A percentile compares a stretch with the other conserved stretches of the same genome.
Conservation (phyloP, 2,329 filamentous ascomycete species). For the Ascochyta viciae-villosae region DNA sequence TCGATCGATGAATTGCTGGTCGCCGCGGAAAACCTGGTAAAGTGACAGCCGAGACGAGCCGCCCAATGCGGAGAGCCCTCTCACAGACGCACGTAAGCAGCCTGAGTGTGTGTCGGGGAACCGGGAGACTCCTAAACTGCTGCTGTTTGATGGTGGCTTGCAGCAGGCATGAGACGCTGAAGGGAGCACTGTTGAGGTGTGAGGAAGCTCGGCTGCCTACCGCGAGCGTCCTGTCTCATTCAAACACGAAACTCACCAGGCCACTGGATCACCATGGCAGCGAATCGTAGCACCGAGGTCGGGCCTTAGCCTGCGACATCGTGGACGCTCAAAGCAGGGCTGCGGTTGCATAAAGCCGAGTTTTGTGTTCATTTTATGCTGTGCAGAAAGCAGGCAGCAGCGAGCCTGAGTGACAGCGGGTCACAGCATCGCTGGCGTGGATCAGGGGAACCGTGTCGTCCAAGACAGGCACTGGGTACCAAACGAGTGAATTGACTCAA, state of each 20-base stretch:
- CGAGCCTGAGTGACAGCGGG: conserved; percentile 9
- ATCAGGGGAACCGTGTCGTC: not conserved
- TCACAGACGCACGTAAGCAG: not conserved
- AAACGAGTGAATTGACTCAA: conserved; percentile 18
- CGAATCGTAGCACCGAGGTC: not conserved
- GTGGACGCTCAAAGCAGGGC: not conserved
- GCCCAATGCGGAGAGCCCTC: conserved; percentile 1
- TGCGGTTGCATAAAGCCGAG: conserved; percentile 8
- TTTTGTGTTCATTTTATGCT: not conserved
- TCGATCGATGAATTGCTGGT: conserved; percentile 4
- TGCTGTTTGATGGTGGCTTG: conserved; percentile 10
- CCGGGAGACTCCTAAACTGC: conserved; percentile 1
- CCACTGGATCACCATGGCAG: not conserved
- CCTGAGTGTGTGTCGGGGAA: conserved; percentile 6
- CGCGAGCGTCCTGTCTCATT: conserved; percentile 19
- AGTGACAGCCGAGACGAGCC: conserved; percentile 4
- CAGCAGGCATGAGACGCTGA: conserved; percentile 7
- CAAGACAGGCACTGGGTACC: conserved; percentile 3
- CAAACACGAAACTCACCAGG: conserved; percentile 2
- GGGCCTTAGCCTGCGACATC: not conserved
- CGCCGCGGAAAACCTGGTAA: conserved; percentile 1
- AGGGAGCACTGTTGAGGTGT: conserved; percentile 24
- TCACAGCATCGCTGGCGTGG: conserved; percentile 5
- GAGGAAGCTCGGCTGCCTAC: conserved; percentile 22
- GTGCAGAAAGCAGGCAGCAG: not conserved